Conservation (phyloP, 495 filamentous ascomycete genomes). For the Lasiosphaeria ovina region DNA sequence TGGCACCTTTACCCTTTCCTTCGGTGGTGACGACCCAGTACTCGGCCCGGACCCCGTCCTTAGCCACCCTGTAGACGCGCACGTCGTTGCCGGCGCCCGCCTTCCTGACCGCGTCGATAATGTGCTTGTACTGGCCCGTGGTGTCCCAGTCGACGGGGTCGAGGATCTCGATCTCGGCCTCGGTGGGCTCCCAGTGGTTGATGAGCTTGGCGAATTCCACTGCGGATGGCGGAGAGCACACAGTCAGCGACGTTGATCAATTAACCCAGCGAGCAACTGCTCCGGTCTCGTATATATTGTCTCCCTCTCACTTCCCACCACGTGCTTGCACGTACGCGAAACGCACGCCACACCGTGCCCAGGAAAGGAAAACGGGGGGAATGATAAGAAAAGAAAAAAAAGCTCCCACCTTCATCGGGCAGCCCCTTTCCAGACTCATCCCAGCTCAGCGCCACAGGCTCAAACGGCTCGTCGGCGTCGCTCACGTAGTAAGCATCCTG, state of each 20-base stretch:
- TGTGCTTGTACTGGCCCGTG: conserved; percentile 54
- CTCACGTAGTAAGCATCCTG: conserved; percentile 68
- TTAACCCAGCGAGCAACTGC: no score
- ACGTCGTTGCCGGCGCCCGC: conserved; percentile 60
- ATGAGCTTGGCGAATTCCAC: conserved; percentile 60
- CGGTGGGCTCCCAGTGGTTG: conserved; percentile 45
- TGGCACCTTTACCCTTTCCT: conserved; percentile 47
- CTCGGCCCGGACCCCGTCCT: conserved; percentile 62
- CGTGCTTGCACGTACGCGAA: not conserved
- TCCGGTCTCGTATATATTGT: no score
- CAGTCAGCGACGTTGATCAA: no score
- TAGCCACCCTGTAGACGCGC: conserved; percentile 66
- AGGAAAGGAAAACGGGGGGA: conserved; percentile 6
- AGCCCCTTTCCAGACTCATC: conserved; percentile 51
- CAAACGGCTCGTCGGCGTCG: conserved; percentile 83
- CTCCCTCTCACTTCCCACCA: no score
- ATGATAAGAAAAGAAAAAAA: conserved; percentile 16
- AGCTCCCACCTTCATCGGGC: conserved; percentile 58
- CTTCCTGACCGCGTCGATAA: conserved; percentile 57
- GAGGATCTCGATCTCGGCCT: conserved; percentile 51
- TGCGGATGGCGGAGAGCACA: conserved; percentile 19
- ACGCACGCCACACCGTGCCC: not conserved
- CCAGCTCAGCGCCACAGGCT: conserved; percentile 66
- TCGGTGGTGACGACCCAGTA: conserved; percentile 66
- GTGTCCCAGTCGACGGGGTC: conserved; percentile 61